Conservation (phyloP, 2,329 filamentous ascomycete genomes). For the Trichothecium sympodiale region DNA sequence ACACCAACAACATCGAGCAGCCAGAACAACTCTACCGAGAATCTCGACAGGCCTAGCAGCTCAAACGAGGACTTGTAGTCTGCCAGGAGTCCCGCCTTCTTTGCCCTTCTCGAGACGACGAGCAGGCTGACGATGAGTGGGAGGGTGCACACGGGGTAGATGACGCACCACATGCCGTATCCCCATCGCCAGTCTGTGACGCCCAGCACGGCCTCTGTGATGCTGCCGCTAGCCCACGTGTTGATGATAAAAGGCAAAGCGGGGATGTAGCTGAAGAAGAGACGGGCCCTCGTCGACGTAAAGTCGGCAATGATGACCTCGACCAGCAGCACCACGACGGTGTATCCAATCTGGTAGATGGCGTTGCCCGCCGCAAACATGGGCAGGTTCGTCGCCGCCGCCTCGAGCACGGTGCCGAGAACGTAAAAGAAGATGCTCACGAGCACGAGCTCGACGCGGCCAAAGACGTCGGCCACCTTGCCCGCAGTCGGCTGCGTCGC, state of each 20-base stretch:
- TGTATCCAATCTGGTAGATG: constrained; percentile 54
- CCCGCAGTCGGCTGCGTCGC: constrained; percentile 45
- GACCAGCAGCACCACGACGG: constrained; percentile 46
- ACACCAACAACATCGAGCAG: constrained; percentile 32
- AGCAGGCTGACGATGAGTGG: constrained; percentile 43
- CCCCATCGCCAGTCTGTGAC: constrained; percentile 49
- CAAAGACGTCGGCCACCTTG: constrained; percentile 53
- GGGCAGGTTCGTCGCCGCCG: constrained; percentile 33
- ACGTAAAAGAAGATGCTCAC: constrained; percentile 52
- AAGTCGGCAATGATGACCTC: constrained; percentile 55
- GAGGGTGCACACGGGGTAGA: constrained; percentile 46
- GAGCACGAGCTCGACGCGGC: constrained; percentile 44
- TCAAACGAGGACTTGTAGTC: constrained; percentile 21
- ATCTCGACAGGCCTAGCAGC: constrained; percentile 17
- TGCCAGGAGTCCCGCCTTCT: constrained; percentile 33
- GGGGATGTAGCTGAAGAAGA: constrained; percentile 55
- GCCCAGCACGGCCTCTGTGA: constrained; percentile 36
- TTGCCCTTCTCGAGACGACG: constrained; percentile 40
- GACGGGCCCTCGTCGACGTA: constrained; percentile 49
- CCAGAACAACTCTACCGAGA: constrained; percentile 32
- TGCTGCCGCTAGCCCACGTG: constrained; percentile 52
- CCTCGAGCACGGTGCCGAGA: constrained; percentile 44
- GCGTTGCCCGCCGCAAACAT: constrained; percentile 46
- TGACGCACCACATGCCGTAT: constrained; percentile 54
- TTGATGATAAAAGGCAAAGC: constrained; percentile 51